Evolutionary conservation across 352 stramenopile genomes (phyloP), one percentile per base, ranked within the genome.

Genomic region (Globisporangium barbulae): DNA sequence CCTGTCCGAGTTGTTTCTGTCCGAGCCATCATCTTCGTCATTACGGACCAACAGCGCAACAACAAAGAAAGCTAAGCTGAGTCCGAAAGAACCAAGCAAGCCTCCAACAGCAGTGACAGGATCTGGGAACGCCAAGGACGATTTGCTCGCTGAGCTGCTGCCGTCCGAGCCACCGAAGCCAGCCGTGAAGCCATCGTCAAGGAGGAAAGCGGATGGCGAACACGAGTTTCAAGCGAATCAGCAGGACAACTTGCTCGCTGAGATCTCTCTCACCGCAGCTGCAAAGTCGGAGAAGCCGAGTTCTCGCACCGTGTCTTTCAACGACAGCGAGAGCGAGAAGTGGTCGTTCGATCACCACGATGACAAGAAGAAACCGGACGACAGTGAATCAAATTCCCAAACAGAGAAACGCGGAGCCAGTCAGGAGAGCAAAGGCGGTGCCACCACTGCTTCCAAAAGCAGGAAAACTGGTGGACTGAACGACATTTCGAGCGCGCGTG

Each of bases 401-500:
- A 13, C 12, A 22, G 44, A 63, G 4, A 47, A 56, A 35, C 41
- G 44, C 7, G 47, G 44, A 13, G 31, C 15, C n/a, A 22, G 2
- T 5, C 30, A 49, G 9, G 42, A 59, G 13, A 63, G 12, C 35
- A 15, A 58, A 1, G n/a, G 22, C 33, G 28, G 28, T 9, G 31
- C 31, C 9, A 13, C 31, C 25, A 30, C 45, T 25, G 6, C 13
- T 13, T 39, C 7, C 5, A 22, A 5, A 25, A 47, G 53, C 33
- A n/a, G 17, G 17, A 48, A 70, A 54, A 52, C 28, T 30, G 3
- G 2, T 21, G n/a, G 44, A 1, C 12, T 49, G 19, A 37, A 57
- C 21, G 59, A 49, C 45, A 64, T 68, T 25, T 60, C 66, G 8
- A 88, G 75, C 7, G 73, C 81, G 19, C 68, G 73, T 22, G 81